phyloP scores from a whole-genome alignment of 164 flowering plant genomes.

The Vitis amurensis region DNA sequence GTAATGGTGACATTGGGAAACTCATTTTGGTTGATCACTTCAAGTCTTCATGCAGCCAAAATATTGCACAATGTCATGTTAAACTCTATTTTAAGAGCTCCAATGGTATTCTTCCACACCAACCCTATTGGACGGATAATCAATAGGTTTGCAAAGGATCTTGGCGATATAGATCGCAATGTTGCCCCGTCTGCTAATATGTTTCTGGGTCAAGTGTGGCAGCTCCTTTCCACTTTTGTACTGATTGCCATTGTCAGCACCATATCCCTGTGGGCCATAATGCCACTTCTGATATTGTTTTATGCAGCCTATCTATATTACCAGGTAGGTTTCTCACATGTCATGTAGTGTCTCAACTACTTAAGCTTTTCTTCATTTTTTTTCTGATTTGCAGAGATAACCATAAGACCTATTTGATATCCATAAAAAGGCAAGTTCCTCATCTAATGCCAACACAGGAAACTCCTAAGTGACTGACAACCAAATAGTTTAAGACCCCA shows the following conservation, averaged over 20 bases:
- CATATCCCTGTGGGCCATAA: conserved; percentile 46
- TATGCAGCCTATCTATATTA: conserved; percentile 47
- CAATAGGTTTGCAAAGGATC: conserved; percentile 93
- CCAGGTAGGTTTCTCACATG: conserved; percentile 26
- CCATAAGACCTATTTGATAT: background rate
- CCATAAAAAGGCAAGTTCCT: too few relatives aligned
- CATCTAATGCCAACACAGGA: too few relatives aligned
- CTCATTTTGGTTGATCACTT: conserved; percentile 83
- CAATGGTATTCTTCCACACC: conserved; percentile 94
- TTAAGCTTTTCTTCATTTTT: background rate
- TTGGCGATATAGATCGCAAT: conserved; percentile 87
- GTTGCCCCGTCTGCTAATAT: conserved; percentile 69
- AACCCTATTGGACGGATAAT: conserved; percentile 90
- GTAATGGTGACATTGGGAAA: conserved; percentile 70
- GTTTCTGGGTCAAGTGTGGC: conserved; percentile 73
- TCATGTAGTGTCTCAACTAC: background rate
- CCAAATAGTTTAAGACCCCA: too few relatives aligned
- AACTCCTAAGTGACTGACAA: too few relatives aligned
- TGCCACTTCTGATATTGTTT: conserved; percentile 45
- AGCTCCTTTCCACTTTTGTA: conserved; percentile 66
- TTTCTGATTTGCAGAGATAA: background rate
- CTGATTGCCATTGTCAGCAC: conserved; percentile 43
- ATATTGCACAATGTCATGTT: conserved; percentile 87
- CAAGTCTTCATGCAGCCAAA: conserved; percentile 89
- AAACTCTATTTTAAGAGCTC: conserved; percentile 76